A percentile compares a stretch with the other conserved stretches of the same genome.
Conservation (phyloP, 2,329 filamentous ascomycete species). For the Lecanicillium sp. region DNA sequence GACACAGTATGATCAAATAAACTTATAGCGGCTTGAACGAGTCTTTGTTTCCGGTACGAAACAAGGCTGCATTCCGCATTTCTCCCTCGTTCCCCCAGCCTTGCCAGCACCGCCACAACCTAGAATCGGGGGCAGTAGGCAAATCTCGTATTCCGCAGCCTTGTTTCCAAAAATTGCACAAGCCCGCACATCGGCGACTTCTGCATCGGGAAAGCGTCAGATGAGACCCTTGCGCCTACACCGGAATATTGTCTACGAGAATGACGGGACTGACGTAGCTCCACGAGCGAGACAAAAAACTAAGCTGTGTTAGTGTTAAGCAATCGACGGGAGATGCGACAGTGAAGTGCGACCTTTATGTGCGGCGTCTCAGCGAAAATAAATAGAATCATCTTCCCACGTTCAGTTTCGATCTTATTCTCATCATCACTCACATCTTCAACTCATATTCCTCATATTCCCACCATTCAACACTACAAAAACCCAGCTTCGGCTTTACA, state of each 20-base stretch:
- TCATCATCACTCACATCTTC: neutral
- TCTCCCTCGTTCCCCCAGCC: too few relatives aligned
- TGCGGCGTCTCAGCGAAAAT: neutral
- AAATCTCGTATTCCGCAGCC: constrained; percentile 8
- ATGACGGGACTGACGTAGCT: constrained; percentile 4
- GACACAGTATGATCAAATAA: too few relatives aligned
- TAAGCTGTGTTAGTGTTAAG: too few relatives aligned
- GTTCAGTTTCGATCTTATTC: neutral
- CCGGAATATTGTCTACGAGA: neutral
- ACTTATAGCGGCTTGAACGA: too few relatives aligned
- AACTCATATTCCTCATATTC: neutral
- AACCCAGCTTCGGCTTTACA: neutral
- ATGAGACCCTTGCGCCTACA: neutral
- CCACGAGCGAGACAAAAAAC: neutral
- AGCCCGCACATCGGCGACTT: neutral
- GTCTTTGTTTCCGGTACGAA: too few relatives aligned
- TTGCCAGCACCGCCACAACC: too few relatives aligned
- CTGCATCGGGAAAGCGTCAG: neutral
- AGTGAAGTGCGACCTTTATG: neutral
- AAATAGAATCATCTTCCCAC: neutral
- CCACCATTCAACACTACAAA: neutral
- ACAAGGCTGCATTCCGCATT: too few relatives aligned
- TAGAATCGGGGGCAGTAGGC: too few relatives aligned
- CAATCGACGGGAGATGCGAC: neutral
- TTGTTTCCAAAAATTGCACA: neutral